phyloP scores from a whole-genome alignment of 805 yeast genomes.

The Yarrowia deformans region DNA sequence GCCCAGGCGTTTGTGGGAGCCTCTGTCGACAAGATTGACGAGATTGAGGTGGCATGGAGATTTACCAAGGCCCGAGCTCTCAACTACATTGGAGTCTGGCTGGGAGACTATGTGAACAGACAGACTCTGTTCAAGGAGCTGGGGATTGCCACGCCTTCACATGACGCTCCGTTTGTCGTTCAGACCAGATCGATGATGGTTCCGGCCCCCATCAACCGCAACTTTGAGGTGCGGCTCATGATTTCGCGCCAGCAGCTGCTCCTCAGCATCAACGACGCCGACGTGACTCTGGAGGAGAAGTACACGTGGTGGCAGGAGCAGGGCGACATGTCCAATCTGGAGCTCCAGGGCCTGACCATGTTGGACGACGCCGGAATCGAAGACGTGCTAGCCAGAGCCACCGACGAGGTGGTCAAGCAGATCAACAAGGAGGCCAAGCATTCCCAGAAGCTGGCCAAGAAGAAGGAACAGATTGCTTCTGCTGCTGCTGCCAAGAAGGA shows the following conservation, averaged over 20 bases:
- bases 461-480: too few species aligned
- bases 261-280: constrained; percentile 15
- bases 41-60: constrained; percentile 30
- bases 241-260: constrained; percentile 13
- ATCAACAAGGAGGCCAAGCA: not conserved
- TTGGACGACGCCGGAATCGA: constrained; percentile 21
- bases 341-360: constrained; percentile 16
- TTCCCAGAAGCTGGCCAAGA: not conserved
- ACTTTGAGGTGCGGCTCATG: constrained; percentile 21
- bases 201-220: constrained; percentile 17
- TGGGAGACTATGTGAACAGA: constrained; percentile 17
- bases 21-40: constrained; percentile 7
- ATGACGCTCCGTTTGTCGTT: constrained; percentile 9
- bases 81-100: constrained; percentile 25
- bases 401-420: not conserved
- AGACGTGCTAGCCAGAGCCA: constrained; percentile 1
- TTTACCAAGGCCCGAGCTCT: constrained; percentile 31
- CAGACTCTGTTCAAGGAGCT: constrained; percentile 25
- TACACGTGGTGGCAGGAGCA: constrained; percentile 25
- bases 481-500: too few species aligned
- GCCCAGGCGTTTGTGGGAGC: constrained; percentile 4
- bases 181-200: constrained; percentile 13
- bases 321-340: constrained; percentile 15
- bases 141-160: constrained; percentile 18
- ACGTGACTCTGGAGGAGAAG: constrained; percentile 16